phyloP scores from a whole-genome alignment of 345 rosid species.

The Citrus australasica region DNA sequence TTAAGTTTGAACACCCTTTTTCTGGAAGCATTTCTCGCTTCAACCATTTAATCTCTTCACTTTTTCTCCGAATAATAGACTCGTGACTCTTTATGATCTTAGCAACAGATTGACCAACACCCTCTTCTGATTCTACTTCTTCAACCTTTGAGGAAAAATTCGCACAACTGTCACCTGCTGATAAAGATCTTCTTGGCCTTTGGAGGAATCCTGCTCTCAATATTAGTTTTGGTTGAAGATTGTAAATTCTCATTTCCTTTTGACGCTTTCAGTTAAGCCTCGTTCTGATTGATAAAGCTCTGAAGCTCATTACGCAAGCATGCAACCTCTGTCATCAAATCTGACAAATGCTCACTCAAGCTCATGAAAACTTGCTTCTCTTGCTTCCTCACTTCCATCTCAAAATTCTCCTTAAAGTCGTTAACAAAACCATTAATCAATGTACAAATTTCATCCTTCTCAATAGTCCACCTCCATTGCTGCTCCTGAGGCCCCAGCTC shows the following conservation, averaged over 20 bases:
- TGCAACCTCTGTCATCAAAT: slow-evolving; percentile 31
- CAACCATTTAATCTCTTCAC: slow-evolving; percentile 31
- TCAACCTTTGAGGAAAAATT: slow-evolving; percentile 3
- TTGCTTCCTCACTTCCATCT: slow-evolving; percentile 25
- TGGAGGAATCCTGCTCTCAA: slow-evolving; percentile 4
- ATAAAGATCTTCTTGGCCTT: slow-evolving; percentile 18
- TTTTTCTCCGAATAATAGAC: slow-evolving; percentile 48
- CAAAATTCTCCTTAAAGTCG: slow-evolving; percentile 36
- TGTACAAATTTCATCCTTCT: slow-evolving; percentile 33
- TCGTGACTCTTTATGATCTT: slow-evolving; percentile 65
- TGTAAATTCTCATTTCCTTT: slow-evolving; percentile 6
- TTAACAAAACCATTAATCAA: slow-evolving; percentile 44
- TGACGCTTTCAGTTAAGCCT: not conserved
- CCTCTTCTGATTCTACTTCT: slow-evolving; percentile 21
- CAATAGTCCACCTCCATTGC: slow-evolving; percentile 61
- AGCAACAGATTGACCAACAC: slow-evolving; percentile 34
- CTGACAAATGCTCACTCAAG: slow-evolving; percentile 33
- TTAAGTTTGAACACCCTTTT: slow-evolving; percentile 10
- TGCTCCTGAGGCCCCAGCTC: slow-evolving; percentile 64
- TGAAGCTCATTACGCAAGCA: slow-evolving; percentile 42
- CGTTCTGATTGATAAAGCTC: slow-evolving; percentile 28
- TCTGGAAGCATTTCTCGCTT: slow-evolving; percentile 20
- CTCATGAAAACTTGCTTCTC: slow-evolving; percentile 28
- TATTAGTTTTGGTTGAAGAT: not conserved
- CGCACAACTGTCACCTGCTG: slow-evolving; percentile 5